A percentile compares a stretch with the other conserved stretches of the same genome.
These are phyloP conservation scores for Brassica cretica DNA, from an alignment of 345 rosid species.

Conservation along the genomic window DNA sequence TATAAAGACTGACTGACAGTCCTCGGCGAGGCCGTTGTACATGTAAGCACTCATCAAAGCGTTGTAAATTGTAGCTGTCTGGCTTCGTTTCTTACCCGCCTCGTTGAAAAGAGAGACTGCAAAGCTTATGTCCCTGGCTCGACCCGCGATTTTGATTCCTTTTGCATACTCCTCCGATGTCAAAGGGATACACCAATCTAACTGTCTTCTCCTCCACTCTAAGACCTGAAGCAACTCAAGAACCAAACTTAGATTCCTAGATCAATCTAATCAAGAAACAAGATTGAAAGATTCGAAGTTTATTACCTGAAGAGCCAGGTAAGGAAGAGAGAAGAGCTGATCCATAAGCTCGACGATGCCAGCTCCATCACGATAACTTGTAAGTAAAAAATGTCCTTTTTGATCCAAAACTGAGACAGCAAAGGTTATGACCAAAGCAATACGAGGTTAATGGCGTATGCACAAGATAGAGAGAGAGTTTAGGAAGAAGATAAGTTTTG, in stretches of 20 bases:
- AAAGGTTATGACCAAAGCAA: neutral
- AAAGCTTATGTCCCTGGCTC: constrained; percentile 54
- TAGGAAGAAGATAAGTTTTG: neutral
- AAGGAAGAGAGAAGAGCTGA: constrained; percentile 40
- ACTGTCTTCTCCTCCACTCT: no score
- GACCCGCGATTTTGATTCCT: constrained; percentile 71
- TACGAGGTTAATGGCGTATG: neutral
- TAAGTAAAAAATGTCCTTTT: constrained; percentile 45
- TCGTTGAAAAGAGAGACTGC: constrained; percentile 62
- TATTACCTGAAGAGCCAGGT: constrained; percentile 62
- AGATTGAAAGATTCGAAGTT: constrained; percentile 14
- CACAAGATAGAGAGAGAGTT: neutral
- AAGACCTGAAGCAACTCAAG: no score
- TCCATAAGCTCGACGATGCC: constrained; percentile 49
- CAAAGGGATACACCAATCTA: constrained; percentile 43
- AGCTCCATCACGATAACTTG: constrained; percentile 42
- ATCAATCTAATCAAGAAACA: no score
- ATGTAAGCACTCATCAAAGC: neutral
- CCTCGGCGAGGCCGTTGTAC: neutral
- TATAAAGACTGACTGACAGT: neutral
- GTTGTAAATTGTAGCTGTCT: constrained; percentile 53
- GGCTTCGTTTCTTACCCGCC: constrained; percentile 52
- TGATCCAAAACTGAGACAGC: constrained; percentile 24
- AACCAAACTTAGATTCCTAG: no score
- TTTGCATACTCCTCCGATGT: constrained; percentile 69